Evolutionary conservation across 1,139 yeast genomes (phyloP).

Genomic region (Pichia sp.): DNA sequence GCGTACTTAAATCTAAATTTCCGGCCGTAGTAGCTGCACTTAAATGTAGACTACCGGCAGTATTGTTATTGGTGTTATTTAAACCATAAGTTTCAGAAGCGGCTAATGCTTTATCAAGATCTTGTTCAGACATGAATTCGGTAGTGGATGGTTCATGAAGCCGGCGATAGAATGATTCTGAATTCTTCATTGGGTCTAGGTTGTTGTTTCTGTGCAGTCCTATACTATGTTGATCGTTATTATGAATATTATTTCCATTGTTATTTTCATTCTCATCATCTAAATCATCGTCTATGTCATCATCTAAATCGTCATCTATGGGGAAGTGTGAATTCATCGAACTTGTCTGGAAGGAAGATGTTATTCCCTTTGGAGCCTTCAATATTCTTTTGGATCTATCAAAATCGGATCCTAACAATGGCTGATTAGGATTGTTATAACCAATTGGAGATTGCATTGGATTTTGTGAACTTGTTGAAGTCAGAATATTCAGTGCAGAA

Average conservation of each 20-base stretch:
- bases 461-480: neutral
- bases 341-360: neutral
- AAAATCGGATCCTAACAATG: neutral
- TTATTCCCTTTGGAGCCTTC: constrained; percentile 23
- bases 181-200: neutral
- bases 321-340: neutral
- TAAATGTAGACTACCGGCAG: no score
- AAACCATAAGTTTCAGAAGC: constrained; percentile 20
- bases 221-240: constrained; percentile 4
- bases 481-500: neutral
- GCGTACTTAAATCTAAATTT: neutral
- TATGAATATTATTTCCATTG: neutral
- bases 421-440: constrained; percentile 2
- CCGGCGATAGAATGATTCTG: constrained; percentile 9
- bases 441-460: neutral
- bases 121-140: constrained; percentile 41
- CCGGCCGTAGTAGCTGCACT: no score
- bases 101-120: constrained; percentile 38
- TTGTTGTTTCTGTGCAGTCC: constrained; percentile 2
- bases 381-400: constrained; percentile 20
- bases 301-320: constrained; percentile 2
- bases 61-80: neutral
- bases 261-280: constrained; percentile 7
- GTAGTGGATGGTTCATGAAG: constrained; percentile 32
- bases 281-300: neutral